Percentiles rank a stretch among this genome's conserved stretches.
phyloP scores from a whole-genome alignment of 306 rosid genomes.

The Cucumis hystrix region DNA sequence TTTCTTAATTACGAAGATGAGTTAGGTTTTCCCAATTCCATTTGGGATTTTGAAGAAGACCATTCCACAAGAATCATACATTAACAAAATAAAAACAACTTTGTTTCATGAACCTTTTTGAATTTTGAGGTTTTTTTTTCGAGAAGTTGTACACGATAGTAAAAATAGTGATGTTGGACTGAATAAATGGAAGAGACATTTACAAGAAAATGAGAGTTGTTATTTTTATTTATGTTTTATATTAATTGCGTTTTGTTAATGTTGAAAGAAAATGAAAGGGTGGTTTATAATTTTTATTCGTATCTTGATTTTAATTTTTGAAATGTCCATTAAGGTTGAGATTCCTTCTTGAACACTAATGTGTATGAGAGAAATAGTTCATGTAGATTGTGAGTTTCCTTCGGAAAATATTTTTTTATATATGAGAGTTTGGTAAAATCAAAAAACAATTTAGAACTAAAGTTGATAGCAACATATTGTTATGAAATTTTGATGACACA shows the following conservation, averaged over 20 bases:
- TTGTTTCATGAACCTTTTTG: background rate
- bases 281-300: no score
- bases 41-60: background rate
- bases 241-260: no score
- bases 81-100: background rate
- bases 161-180: background rate
- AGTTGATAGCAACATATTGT: no score
- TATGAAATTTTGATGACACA: background rate
- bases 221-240: no score
- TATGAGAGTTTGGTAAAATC: background rate
- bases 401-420: no score
- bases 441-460: background rate
- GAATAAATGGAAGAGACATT: background rate
- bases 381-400: no score
- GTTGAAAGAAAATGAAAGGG: no score
- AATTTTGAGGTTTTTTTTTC: background rate
- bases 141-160: background rate
- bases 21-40: background rate
- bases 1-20: conserved; percentile 34
- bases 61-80: background rate
- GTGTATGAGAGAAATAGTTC: no score
- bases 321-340: no score
- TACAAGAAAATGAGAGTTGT: background rate
- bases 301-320: no score
- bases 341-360: no score